Percentiles rank a stretch among this genome's conserved stretches.
Conservation (phyloP, 2,329 filamentous ascomycete species). For the Rutstroemia sp. region DNA sequence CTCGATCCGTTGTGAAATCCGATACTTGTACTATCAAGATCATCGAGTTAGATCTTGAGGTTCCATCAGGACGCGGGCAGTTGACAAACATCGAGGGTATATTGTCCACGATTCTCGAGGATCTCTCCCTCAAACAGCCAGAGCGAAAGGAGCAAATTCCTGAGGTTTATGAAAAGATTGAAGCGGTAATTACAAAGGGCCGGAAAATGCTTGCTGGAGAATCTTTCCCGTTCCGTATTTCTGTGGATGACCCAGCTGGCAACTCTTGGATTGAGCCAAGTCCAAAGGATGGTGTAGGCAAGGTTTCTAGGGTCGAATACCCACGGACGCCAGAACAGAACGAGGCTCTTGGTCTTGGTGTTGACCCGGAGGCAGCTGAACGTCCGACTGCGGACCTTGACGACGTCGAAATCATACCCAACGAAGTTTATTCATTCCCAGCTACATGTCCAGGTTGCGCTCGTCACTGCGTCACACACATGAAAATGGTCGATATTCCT, state of each 20-base stretch:
- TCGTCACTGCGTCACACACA: constrained; percentile 80
- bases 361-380: constrained; percentile 36
- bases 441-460: constrained; percentile 87
- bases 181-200: constrained; percentile 65
- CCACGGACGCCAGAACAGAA: constrained; percentile 80
- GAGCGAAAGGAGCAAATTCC: constrained; percentile 69
- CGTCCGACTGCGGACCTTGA: constrained; percentile 34
- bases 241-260: constrained; percentile 82
- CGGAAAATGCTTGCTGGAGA: constrained; percentile 71
- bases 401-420: constrained; percentile 75
- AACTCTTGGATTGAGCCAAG: constrained; percentile 96
- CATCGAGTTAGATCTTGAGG: constrained; percentile 87
- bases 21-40: constrained; percentile 81
- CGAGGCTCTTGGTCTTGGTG: constrained; percentile 69
- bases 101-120: constrained; percentile 67
- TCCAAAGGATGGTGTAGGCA: constrained; percentile 69
- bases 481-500: constrained; percentile 98
- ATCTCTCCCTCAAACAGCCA: constrained; percentile 76
- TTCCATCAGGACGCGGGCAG: constrained; percentile 83
- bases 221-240: constrained; percentile 80
- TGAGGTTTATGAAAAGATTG: constrained; percentile 72
- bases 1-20: constrained; percentile 84
- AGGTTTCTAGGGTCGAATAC: constrained; percentile 85
- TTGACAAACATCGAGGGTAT: constrained; percentile 92
- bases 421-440: constrained; percentile 90